Base-by-base conservation (phyloP, 2,329 filamentous ascomycete genomes). In the Lachnellula suecica region DNA sequence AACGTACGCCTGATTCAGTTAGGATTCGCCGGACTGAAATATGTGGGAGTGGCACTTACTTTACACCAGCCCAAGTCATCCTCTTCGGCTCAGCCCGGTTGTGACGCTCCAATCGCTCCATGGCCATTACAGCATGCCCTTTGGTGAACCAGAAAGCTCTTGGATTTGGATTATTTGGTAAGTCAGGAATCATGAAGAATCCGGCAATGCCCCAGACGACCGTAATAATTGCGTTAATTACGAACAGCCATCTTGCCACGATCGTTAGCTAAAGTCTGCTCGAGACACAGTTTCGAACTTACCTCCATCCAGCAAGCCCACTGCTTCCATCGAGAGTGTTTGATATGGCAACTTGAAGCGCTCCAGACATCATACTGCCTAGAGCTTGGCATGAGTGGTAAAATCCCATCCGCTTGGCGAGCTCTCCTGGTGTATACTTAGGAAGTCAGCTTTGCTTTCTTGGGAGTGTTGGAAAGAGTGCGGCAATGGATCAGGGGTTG, bases 71-170 rank as follows among this genome's bases (percentile, higher is more conserved):
- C 72, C 72, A 75, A 2, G 69, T 72, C 54, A 78, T 72, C 31
- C 65, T 69, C 63, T 74, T 76, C 0, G 74, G 71, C 49, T 77
- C 75, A 8, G 73, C 71, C 22, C 75, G 71, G 6, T 71, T 70
- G 53, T 77, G 68, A 0, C 75, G 69, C 38, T 70, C 68, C 1
- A 78, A 64, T 4, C 76, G 67, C 25, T 71, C 68, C 64, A 74
- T 71, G 0, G 75, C 73, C 38, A 77, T 65, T 40, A 68, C 65
- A 4, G 68, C 70, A 49, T 78, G 71, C 2, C 66, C 64, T 15
- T 69, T 65, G 11, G 66, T 72, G 59, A 78, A 76, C 75, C 75
- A 79, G 54, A 73, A 70, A 3, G 72, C 72, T 17, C 71, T 60
- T 0, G 65, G 65, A 41, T 66, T 64, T 68, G 75, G 48, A 25